Evolutionary conservation across 495 filamentous ascomycete species (phyloP).

Genomic region (Parachaetomium inaequale): DNA sequence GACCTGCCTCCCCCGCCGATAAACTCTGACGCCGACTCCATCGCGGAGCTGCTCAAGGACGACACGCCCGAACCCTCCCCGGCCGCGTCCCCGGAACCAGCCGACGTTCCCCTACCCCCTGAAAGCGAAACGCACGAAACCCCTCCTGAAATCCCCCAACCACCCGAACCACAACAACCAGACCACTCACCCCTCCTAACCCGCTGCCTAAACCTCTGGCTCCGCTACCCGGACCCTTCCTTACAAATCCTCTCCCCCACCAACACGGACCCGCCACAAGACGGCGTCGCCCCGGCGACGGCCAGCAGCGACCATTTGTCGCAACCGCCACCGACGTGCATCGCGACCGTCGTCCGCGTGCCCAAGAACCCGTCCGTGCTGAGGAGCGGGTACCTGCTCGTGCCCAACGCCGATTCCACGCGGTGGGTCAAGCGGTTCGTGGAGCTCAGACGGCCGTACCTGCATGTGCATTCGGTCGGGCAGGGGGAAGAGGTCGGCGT

Average conservation of each 20-base stretch:
- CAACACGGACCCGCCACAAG: constrained; percentile 70
- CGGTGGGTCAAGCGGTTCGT: constrained; percentile 89
- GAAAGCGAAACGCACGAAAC: not conserved
- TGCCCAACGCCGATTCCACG: constrained; percentile 67
- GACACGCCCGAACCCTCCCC: constrained; percentile 20
- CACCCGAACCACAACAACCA: constrained; percentile 10
- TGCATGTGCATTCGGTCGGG: constrained; percentile 78
- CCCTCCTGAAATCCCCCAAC: not conserved
- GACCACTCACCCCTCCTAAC: constrained; percentile 49
- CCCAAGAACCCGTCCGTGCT: constrained; percentile 71
- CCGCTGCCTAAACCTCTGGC: constrained; percentile 76
- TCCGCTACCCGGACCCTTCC: constrained; percentile 66
- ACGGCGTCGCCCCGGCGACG: constrained; percentile 51
- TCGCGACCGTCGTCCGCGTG: constrained; percentile 65
- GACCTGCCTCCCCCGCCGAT: constrained; percentile 23
- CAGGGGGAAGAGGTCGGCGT: constrained; percentile 87
- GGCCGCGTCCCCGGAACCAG: not conserved
- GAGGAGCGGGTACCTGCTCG: constrained; percentile 80
- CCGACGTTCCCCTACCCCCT: not conserved
- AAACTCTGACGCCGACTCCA: constrained; percentile 35
- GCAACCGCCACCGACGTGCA: constrained; percentile 44
- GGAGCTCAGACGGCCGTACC: constrained; percentile 86
- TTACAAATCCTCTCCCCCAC: constrained; percentile 68
- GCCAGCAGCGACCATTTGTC: not conserved
- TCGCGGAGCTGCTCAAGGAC: constrained; percentile 48